Base-by-base conservation (phyloP, 2,329 filamentous ascomycete species). In the Alternaria atra region DNA sequence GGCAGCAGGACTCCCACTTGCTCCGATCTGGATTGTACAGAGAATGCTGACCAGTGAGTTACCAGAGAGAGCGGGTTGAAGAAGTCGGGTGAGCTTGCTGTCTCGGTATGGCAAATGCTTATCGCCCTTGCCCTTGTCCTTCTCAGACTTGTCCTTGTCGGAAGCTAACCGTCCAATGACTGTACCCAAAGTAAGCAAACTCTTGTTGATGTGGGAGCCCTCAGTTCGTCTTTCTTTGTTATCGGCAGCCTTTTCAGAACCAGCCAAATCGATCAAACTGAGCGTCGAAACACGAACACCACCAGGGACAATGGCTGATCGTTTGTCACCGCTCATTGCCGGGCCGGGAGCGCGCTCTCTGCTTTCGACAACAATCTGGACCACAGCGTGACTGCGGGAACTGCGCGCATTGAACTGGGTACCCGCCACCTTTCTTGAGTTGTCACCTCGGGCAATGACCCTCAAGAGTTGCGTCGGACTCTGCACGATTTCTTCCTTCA, bases 401-500 rank as follows among this genome's bases (percentile, higher is more conserved):
- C 94, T 98, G 70, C 94, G 89, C 20, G 94, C 88, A 75, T 99
- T 99, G 85, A 96, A 99, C 73, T 99, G 95, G 0, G 95, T 99
- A 77, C 94, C 97, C 59, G 93, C 93, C 1, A 93, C 96, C 71
- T 94, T 86, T 72, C 95, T 87, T 25, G 94, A 93, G 75, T 96
- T 89, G 76, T 99, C 95, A 73, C 95, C 95, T 57, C 94, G 88
- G 37, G 95, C 94, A 77, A 99, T 99, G 27, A 99, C 95, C 69
- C 95, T 89, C 43, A 99, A 83, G 29, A 99, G 85, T 77, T 99
- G 95, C 0, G 95, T 98, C 2, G 95, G 95, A 70, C 94, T 97
- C 80, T 99, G 95, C 30, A 99, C 95, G 70, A 99, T 99, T 77
- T 99, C 95, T 80, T 99, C 95, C 79, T 97, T 98, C 62, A 99